Evolutionary conservation across 768 basidiomycete species (phyloP).

Genomic region (Tricholomella constricta): DNA sequence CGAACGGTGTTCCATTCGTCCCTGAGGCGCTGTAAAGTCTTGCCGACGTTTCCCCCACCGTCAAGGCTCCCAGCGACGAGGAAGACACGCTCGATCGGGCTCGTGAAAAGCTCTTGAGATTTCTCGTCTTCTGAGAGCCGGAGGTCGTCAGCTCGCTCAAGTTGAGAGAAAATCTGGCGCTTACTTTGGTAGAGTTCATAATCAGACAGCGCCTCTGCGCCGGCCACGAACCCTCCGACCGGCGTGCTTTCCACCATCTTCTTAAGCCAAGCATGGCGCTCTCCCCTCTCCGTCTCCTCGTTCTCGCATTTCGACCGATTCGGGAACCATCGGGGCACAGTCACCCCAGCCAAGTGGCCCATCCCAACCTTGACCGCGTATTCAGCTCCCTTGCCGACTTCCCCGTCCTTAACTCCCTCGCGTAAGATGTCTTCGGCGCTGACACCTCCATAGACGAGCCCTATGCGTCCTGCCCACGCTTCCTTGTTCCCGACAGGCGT

Average conservation of each 20-base stretch:
- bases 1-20: constrained; percentile 25
- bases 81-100: constrained; percentile 34
- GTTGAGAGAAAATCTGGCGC: neutral
- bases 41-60: constrained; percentile 47
- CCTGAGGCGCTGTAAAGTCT: constrained; percentile 35
- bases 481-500: constrained; percentile 48
- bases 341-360: constrained; percentile 40
- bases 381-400: constrained; percentile 16
- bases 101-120: constrained; percentile 23
- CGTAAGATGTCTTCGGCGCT: constrained; percentile 7
- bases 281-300: constrained; percentile 13
- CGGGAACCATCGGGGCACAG: constrained; percentile 53
- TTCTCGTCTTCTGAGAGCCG: constrained; percentile 7
- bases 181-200: constrained; percentile 40
- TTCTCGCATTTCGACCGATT: constrained; percentile 32
- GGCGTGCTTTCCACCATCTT: constrained; percentile 42
- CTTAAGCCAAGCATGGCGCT: constrained; percentile 28
- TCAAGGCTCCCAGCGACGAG: constrained; percentile 50
- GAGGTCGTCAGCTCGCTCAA: too few relatives aligned
- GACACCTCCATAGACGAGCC: constrained; percentile 31
- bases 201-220: constrained; percentile 45
- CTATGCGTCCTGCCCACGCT: constrained; percentile 51
- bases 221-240: constrained; percentile 45
- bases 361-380: constrained; percentile 42
- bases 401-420: constrained; percentile 12